These are phyloP conservation scores for Volvariella surrecta DNA, from an alignment of 1,284 basidiomycete species.

Conservation along the genomic window DNA sequence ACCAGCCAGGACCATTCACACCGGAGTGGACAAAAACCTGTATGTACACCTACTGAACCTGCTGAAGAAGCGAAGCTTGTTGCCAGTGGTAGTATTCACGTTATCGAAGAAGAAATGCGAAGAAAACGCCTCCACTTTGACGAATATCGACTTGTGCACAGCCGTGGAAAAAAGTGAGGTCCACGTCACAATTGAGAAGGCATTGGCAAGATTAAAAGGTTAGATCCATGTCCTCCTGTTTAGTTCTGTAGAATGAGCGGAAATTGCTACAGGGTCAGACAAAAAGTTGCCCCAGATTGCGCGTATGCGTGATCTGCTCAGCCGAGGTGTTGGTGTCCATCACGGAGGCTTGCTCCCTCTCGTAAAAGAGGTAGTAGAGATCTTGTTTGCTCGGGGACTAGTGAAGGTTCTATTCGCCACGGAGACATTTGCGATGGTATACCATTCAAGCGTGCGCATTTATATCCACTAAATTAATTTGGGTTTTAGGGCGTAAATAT, in stretches of 20 bases:
- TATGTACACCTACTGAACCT: constrained; percentile 91
- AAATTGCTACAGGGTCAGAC: constrained; percentile 62
- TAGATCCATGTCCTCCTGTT: constrained; percentile 10
- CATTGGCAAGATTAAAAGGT: constrained; percentile 88
- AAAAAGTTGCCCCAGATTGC: constrained; percentile 92
- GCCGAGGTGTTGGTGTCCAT: constrained; percentile 94
- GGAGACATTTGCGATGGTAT: constrained; percentile 98
- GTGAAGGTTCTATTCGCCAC: constrained; percentile 98
- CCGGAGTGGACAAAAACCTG: constrained; percentile 76
- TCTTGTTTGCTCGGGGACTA: constrained; percentile 91
- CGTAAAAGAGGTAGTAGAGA: constrained; percentile 97
- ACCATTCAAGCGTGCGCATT: constrained; percentile 10
- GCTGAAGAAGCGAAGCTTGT: constrained; percentile 77
- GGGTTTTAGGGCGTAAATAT: constrained; percentile 88
- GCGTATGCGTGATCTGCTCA: constrained; percentile 86
- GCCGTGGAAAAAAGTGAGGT: constrained; percentile 94
- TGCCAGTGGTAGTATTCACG: constrained; percentile 96
- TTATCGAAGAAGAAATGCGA: constrained; percentile 97
- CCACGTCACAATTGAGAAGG: constrained; percentile 91
- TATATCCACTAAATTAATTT: background rate
- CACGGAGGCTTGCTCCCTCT: constrained; percentile 96
- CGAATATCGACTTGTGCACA: constrained; percentile 83
- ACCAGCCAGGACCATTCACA: constrained; percentile 54
- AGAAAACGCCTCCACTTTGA: constrained; percentile 88
- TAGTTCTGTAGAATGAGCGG: background rate